Base-by-base conservation (phyloP, 345 rosid species). In the Excoecaria agallocha region DNA sequence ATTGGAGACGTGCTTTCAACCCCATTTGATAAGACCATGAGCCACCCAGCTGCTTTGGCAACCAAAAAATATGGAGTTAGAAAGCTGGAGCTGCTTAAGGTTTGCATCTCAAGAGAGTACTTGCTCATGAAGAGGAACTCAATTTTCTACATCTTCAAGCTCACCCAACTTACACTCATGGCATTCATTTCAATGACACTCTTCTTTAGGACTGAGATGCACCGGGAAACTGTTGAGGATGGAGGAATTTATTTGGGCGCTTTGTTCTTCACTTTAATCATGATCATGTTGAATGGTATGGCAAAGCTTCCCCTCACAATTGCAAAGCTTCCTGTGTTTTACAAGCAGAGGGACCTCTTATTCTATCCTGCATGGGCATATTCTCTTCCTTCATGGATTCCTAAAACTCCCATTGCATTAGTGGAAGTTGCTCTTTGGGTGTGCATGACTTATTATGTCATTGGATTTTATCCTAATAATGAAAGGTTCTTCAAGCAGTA, bases 321-420 rank as follows among this genome's bases (percentile, higher is more conserved):
- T 59, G 84, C 79, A 50, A 93, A 86, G 78, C 98, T 93, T 81
- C 91, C 94, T 8, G 88, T 91, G 67, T 93, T 93, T 71, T 93
- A 85, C 86, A 93, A 90, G 78, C 94, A 90, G 81, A 81, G 94
- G 72, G 93, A 88, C 67, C 85, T 85, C 7, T 82, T 81, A 37
- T 93, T 90, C 83, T 91, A 76, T 79, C 96, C 98, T 37, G 54
- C 93, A 6, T 93, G 98, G 98, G 85, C 87, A 4, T 91, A 88
- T 48, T 71, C 74, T 13, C 52, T 71, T 46, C 78, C 83, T 0
- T 45, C 63, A 6, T 69, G 74, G 57, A 39, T 76, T 74, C 66
- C 77, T 54, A 50, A 60, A 55, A 63, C 73, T 38, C 84, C 80
- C 5, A n/a, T 77, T 3, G 46, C 78, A 19, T 30, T 81, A 15